Evolutionary conservation across 2,329 filamentous ascomycete genomes (phyloP).

Genomic region (Zelopaecilomyces penicillatus): DNA sequence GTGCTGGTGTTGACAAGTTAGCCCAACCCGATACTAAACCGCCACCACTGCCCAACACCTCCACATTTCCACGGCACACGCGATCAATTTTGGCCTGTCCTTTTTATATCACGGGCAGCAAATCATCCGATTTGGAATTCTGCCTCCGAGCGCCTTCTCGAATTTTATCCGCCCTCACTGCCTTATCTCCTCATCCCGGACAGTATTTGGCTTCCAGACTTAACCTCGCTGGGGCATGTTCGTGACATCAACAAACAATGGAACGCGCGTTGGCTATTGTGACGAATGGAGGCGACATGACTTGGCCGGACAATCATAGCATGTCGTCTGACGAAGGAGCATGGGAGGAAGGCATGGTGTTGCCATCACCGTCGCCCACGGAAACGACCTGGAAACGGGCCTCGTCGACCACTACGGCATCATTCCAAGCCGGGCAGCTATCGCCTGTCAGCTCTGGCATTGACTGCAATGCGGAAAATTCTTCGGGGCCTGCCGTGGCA

Average conservation of each 20-base stretch:
- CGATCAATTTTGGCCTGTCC: slow-evolving; percentile 9
- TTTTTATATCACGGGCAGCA: too few species aligned
- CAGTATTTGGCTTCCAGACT: background rate
- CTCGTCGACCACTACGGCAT: slow-evolving; percentile 12
- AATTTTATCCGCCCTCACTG: background rate
- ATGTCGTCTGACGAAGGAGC: slow-evolving; percentile 35
- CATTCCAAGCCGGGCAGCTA: slow-evolving; percentile 38
- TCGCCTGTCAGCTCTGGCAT: slow-evolving; percentile 46
- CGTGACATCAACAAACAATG: slow-evolving; percentile 39
- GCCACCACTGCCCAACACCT: slow-evolving; percentile 17
- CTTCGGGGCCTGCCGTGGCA: slow-evolving; percentile 32
- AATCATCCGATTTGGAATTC: background rate
- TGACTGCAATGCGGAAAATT: slow-evolving; percentile 32
- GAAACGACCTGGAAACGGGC: slow-evolving; percentile 21
- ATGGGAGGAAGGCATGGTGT: slow-evolving; percentile 16
- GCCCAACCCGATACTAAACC: slow-evolving; percentile 12
- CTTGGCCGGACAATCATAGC: slow-evolving; percentile 39
- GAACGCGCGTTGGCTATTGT: slow-evolving; percentile 34
- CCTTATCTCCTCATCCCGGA: background rate
- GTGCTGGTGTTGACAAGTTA: slow-evolving; percentile 20
- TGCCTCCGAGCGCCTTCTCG: slow-evolving; percentile 8
- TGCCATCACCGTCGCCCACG: slow-evolving; percentile 25
- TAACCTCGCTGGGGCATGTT: slow-evolving; percentile 25
- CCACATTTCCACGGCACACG: slow-evolving; percentile 17
- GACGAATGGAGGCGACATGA: slow-evolving; percentile 32